phyloP scores from a whole-genome alignment of 192 early-diverging fungal genomes.

The Coemansia sp. region DNA sequence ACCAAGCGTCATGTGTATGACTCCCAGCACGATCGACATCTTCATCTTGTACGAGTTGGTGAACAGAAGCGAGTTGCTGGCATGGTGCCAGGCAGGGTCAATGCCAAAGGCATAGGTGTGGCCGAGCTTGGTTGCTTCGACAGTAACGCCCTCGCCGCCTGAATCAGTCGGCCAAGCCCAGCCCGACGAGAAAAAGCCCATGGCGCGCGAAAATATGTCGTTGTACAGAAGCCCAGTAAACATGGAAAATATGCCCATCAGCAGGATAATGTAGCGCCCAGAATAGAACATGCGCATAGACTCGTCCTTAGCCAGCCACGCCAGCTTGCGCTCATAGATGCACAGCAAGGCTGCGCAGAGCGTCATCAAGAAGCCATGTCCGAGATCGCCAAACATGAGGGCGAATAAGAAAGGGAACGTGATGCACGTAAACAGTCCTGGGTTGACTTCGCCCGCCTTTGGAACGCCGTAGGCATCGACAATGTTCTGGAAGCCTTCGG shows the following conservation, averaged over 20 bases:
- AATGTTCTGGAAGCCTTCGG: constrained; percentile 92
- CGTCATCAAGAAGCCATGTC: constrained; percentile 88
- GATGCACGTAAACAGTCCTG: constrained; percentile 92
- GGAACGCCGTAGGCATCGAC: constrained; percentile 98
- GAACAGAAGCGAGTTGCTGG: constrained; percentile 92
- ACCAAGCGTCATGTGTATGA: constrained; percentile 96
- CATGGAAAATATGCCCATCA: constrained; percentile 97
- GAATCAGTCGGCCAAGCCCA: constrained; percentile 68
- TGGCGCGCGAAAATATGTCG: constrained; percentile 87
- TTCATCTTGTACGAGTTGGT: constrained; percentile 99
- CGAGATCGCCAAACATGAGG: constrained; percentile 99
- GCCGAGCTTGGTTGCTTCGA: constrained; percentile 61
- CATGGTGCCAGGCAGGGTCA: constrained; percentile 90
- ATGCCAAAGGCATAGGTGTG: constrained; percentile 74
- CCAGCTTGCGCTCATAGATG: constrained; percentile 74
- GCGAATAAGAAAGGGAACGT: constrained; percentile 99
- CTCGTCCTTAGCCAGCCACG: constrained; percentile 72
- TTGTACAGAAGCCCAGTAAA: constrained; percentile 98
- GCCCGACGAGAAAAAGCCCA: constrained; percentile 70
- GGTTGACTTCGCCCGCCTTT: constrained; percentile 95
- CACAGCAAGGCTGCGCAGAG: constrained; percentile 71
- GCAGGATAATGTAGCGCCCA: constrained; percentile 94
- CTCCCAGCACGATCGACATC: constrained; percentile 92
- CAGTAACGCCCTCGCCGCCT: constrained; percentile 53
- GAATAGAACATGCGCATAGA: constrained; percentile 81